Conservation (phyloP, 2,329 filamentous ascomycete genomes). For the Lachnellula cervina region DNA sequence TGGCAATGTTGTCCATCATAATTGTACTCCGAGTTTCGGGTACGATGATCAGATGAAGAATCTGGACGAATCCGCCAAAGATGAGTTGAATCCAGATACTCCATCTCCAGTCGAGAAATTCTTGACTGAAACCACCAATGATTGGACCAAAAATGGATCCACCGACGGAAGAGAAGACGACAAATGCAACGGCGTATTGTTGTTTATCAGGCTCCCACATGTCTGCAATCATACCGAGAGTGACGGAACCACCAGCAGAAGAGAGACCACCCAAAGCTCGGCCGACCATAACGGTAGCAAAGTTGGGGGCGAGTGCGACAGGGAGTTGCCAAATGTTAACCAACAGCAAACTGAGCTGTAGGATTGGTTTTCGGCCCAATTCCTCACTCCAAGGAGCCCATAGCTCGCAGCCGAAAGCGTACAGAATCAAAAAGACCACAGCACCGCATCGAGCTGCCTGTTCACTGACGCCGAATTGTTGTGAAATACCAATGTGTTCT, state of each 20-base stretch:
- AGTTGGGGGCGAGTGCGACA: constrained; percentile 69
- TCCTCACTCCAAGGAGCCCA: constrained; percentile 89
- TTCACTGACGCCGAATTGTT: constrained; percentile 62
- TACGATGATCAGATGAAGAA: constrained; percentile 62
- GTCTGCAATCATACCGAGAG: constrained; percentile 70
- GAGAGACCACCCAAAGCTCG: constrained; percentile 65
- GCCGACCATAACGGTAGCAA: constrained; percentile 64
- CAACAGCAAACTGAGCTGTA: constrained; percentile 67
- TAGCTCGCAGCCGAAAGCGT: constrained; percentile 81
- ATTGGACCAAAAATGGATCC: constrained; percentile 74
- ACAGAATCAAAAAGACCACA: constrained; percentile 72
- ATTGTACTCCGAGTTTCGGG: constrained; percentile 75
- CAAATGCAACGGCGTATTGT: constrained; percentile 71
- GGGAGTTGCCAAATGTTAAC: constrained; percentile 75
- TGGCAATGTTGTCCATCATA: constrained; percentile 74
- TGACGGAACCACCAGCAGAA: constrained; percentile 68
- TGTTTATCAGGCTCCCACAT: constrained; percentile 67
- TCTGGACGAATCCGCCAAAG: constrained; percentile 65
- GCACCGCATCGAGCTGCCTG: constrained; percentile 69
- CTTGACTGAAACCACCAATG: constrained; percentile 70
- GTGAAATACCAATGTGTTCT: constrained; percentile 45
- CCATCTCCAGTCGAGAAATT: constrained; percentile 66
- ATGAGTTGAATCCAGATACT: constrained; percentile 83
- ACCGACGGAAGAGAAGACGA: constrained; percentile 75
- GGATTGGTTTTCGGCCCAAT: constrained; percentile 68